Base-by-base conservation (phyloP, 2,329 filamentous ascomycete genomes). In the Trichoderma citrinoviride region DNA sequence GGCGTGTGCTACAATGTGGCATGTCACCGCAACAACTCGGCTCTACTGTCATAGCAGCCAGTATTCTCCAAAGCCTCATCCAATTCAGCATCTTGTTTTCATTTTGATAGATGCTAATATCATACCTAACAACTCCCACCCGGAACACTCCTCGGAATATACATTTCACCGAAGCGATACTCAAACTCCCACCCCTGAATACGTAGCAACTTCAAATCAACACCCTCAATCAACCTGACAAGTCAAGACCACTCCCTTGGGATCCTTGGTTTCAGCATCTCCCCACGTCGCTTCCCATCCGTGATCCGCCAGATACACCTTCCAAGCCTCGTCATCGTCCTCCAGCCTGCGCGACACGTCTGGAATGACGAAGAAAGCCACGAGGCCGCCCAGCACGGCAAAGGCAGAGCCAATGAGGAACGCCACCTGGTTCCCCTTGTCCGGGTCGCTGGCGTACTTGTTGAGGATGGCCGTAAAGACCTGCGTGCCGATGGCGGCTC, bases 321-420 rank as follows among this genome's bases (percentile, higher is more conserved):
- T 73, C 73, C 71, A 74, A 2, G 71, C 72, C 14, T 68, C 72
- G 54, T 74, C 73, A 21, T 74, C 72, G 40, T 74, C 71, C 14
- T 73, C 70, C 5, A 74, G 63, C 8, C 65, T 60, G 15, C 68
- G 65, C 21, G 71, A 73, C 40, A 71, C 73, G 37, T 74, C 71
- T 15, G 68, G 67, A 41, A 71, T 70, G 49, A 71, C 69, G 52
- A 71, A 71, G n/a, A 49, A 69, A 4, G 68, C 69, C 27, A 70
- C 62, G 17, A 70, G 47, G 21, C 25, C 47, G 2, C 46, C 56
- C 12, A 81, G 69, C 0, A 80, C 73, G 0, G 81, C 79, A 70
- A 85, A 84, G 0, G 73, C 81, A 1, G 79, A 78, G 0, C 82
- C 82, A 62, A 85, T 82, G 19, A 85, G 72, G 66, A 85, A 84